Base-by-base conservation (phyloP, 495 filamentous ascomycete genomes). In the Xylaria scruposa region DNA sequence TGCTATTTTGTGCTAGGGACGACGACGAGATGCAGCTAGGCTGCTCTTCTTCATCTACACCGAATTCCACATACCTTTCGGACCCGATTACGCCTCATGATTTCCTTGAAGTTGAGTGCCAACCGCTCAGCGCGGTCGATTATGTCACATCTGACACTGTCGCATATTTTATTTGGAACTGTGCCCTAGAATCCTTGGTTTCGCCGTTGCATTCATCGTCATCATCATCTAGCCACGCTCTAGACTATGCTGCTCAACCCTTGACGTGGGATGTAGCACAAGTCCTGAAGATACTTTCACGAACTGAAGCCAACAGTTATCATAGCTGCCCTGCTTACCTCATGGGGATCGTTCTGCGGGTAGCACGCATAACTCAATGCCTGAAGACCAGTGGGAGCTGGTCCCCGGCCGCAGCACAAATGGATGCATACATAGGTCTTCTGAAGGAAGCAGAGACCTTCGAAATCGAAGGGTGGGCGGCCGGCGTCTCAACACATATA, bases 261-360 rank as follows among this genome's bases (percentile, higher is more conserved):
- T 42, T 64, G 38, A 71, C 61, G 12, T 73, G 67, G 29, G 72
- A 81, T 38, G 59, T 77, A 9, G 33, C 73, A 26, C 75, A 81
- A 33, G 70, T 86, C 0, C 73, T 79, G 0, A 61, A 75, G 10
- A 76, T 85, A 10, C 77, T 86, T 4, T 67, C 78, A 26, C 75
- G 83, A 0, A 80, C 80, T n/a, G 83, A 86, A 71, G 79, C 81
- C 7, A 79, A 82, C 58, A 84, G 81, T 69, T 86, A 86, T 54
- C 83, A 84, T 54, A 84, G 83, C 70, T 85, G 82, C 36, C 84
- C 84, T 0, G 79, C 82, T 5, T 70, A 68, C 5, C 77, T 86
- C n/a, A 70, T 86, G 4, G 73, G 80, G 12, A 76, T 78, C 2
- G 79, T 83, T 26, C 77, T 84, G 24, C 70, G 74, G 0, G 76